Percentiles rank a stretch among this genome's conserved stretches.
These are phyloP conservation scores for Ogataea paraovalis DNA, from an alignment of 805 yeast genomes.

Conservation along the genomic window DNA sequence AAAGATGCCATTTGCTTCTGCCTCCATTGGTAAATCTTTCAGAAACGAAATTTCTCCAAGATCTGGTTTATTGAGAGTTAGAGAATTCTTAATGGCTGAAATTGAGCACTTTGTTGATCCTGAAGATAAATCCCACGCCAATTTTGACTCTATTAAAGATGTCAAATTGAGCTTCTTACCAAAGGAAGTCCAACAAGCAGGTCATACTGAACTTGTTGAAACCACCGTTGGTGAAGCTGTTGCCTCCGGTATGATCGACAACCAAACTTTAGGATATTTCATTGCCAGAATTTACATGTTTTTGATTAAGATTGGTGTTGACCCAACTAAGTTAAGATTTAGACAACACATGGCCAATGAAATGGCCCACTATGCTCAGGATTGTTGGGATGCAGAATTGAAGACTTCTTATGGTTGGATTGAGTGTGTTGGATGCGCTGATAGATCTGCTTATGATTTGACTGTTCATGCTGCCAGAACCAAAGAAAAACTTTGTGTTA, in stretches of 20 bases:
- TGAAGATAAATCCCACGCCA: conserved; percentile 72
- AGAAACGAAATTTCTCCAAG: conserved; percentile 99
- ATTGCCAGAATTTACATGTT: conserved; percentile 88
- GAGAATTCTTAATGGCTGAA: conserved; percentile 99
- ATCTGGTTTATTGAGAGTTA: conserved; percentile 94
- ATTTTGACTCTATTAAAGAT: conserved; percentile 73
- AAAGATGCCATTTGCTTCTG: conserved; percentile 99
- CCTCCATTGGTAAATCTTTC: conserved; percentile 97
- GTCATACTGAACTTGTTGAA: conserved; percentile 63
- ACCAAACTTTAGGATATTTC: conserved; percentile 95
- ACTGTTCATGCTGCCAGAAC: conserved; percentile 94
- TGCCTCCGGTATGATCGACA: conserved; percentile 79
- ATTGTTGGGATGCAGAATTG: conserved; percentile 99
- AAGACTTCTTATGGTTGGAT: conserved; percentile 98
- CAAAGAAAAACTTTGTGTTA: conserved; percentile 89
- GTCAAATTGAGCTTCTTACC: conserved; percentile 76
- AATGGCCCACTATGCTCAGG: conserved; percentile 99
- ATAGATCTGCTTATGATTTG: conserved; percentile 96
- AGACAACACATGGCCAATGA: conserved; percentile 98
- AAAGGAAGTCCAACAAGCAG: conserved; percentile 81
- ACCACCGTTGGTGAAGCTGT: conserved; percentile 91
- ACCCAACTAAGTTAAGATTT: conserved; percentile 78
- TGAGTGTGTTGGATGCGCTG: conserved; percentile 99
- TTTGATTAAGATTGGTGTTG: conserved; percentile 85
- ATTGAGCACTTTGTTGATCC: conserved; percentile 99